Percentiles rank a stretch among this genome's conserved stretches.
phyloP scores from a whole-genome alignment of 2,329 filamentous ascomycete species.

The Pseudogymnoascus sp. region DNA sequence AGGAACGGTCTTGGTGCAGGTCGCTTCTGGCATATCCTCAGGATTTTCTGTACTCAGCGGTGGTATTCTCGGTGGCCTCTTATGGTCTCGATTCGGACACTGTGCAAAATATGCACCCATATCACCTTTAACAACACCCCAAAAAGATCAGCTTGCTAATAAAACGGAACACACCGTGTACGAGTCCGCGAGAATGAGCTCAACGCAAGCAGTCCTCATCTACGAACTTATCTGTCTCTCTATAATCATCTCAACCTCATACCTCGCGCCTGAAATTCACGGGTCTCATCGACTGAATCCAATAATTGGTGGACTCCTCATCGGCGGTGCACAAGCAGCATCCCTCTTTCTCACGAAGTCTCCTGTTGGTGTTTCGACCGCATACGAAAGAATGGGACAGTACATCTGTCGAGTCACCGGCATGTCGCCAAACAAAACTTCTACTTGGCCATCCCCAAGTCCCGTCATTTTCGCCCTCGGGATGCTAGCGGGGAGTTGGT shows the following conservation, averaged over 20 bases:
- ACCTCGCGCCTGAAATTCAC: conserved; percentile 32
- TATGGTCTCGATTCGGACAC: conserved; percentile 39
- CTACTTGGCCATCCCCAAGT: conserved; percentile 9
- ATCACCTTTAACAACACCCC: neutral
- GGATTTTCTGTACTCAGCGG: conserved; percentile 46
- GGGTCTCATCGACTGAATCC: conserved; percentile 32
- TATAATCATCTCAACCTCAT: conserved; percentile 9
- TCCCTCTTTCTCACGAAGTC: conserved; percentile 44
- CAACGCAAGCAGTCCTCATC: conserved; percentile 9
- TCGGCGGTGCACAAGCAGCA: conserved; percentile 49
- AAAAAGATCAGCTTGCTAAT: neutral
- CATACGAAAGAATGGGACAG: conserved; percentile 52
- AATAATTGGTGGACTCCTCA: conserved; percentile 45
- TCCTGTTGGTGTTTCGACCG: conserved; percentile 51
- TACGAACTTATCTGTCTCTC: conserved; percentile 19
- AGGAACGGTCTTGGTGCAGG: conserved; percentile 54
- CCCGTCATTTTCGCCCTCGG: conserved; percentile 43
- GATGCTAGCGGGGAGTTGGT: conserved; percentile 38
- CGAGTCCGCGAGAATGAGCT: conserved; percentile 11
- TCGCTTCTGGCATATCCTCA: conserved; percentile 43
- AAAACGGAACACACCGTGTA: conserved; percentile 15
- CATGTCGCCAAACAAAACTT: neutral
- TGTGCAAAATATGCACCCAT: conserved; percentile 9
- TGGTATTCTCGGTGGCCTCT: conserved; percentile 44
- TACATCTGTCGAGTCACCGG: conserved; percentile 39